Conservation (phyloP, 2,329 filamentous ascomycete species). For the Alternaria metachromatica region DNA sequence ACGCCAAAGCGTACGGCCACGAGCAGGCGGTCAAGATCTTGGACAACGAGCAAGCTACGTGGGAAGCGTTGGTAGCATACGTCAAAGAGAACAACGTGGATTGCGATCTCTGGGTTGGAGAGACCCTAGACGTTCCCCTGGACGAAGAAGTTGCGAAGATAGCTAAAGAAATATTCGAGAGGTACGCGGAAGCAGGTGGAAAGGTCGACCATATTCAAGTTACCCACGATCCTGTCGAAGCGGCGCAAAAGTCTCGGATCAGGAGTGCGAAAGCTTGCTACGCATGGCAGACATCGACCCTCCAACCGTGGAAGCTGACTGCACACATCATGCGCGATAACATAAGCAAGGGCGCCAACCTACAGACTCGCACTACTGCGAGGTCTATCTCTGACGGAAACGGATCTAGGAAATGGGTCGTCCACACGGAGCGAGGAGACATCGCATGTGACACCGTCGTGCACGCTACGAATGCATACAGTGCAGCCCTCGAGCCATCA, state of each 20-base stretch:
- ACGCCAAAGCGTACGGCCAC: slow-evolving; percentile 33
- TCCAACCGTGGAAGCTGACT: slow-evolving; percentile 39
- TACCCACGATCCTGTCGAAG: slow-evolving; percentile 25
- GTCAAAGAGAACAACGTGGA: slow-evolving; percentile 30
- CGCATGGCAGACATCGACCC: slow-evolving; percentile 32
- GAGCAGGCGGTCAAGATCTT: slow-evolving; percentile 36
- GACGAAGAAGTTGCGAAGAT: slow-evolving; percentile 31
- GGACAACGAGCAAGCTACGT: slow-evolving; percentile 36
- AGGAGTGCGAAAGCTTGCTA: slow-evolving; percentile 34
- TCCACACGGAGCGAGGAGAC: slow-evolving; percentile 27
- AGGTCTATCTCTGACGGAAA: slow-evolving; percentile 8
- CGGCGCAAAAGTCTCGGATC: slow-evolving; percentile 20
- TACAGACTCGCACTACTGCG: slow-evolving; percentile 33
- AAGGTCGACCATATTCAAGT: slow-evolving; percentile 31
- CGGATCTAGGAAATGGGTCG: slow-evolving; percentile 20
- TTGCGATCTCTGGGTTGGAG: slow-evolving; percentile 38
- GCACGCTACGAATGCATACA: slow-evolving; percentile 37
- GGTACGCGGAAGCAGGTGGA: slow-evolving; percentile 28
- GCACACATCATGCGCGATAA: slow-evolving; percentile 35
- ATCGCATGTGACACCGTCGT: slow-evolving; percentile 29
- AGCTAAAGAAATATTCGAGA: slow-evolving; percentile 25
- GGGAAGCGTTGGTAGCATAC: slow-evolving; percentile 29
- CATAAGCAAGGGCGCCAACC: slow-evolving; percentile 23
- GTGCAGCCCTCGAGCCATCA: slow-evolving; percentile 30
- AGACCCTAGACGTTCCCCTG: slow-evolving; percentile 34